Conservation (phyloP, 352 stramenopile genomes). For the Thalassiosira hispida region DNA sequence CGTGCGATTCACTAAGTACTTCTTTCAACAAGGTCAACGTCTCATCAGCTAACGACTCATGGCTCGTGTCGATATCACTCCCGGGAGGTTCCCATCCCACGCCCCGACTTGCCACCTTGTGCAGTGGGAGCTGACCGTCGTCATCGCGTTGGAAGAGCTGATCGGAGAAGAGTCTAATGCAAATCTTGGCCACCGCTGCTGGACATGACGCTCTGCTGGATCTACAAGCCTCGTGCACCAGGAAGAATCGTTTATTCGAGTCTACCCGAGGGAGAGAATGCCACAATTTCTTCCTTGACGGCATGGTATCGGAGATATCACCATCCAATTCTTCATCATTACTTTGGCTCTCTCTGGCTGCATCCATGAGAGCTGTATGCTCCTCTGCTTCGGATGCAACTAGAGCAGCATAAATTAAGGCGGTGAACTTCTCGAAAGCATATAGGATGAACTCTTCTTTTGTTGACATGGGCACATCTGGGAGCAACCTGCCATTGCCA, state of each 20-base stretch:
- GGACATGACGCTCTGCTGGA: slow-evolving; percentile 50
- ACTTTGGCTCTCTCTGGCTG: slow-evolving; percentile 27
- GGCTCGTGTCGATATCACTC: slow-evolving; percentile 22
- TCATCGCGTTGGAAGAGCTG: slow-evolving; percentile 60
- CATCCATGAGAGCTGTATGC: slow-evolving; percentile 19
- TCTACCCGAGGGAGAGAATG: slow-evolving; percentile 43
- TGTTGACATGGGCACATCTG: slow-evolving; percentile 32
- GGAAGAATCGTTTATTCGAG: slow-evolving; percentile 39
- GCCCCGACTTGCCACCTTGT: slow-evolving; percentile 60
- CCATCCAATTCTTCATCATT: slow-evolving; percentile 12
- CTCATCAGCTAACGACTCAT: slow-evolving; percentile 24
- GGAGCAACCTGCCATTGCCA: slow-evolving; percentile 1
- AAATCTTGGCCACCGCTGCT: slow-evolving; percentile 58
- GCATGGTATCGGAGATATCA: slow-evolving; percentile 2
- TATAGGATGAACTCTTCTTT: slow-evolving; percentile 57
- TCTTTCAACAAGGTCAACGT: slow-evolving; percentile 44
- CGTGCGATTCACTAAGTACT: slow-evolving; percentile 35
- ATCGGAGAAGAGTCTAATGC: slow-evolving; percentile 60
- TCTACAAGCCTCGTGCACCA: slow-evolving; percentile 64
- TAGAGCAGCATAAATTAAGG: slow-evolving; percentile 43
- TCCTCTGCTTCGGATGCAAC: slow-evolving; percentile 40
- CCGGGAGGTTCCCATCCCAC: slow-evolving; percentile 43
- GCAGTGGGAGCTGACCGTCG: slow-evolving; percentile 60
- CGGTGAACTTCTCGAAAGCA: slow-evolving; percentile 51
- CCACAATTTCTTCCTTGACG: slow-evolving; percentile 35